phyloP scores from a whole-genome alignment of 129 eudicot genomes.

The Flaveria linearis region DNA sequence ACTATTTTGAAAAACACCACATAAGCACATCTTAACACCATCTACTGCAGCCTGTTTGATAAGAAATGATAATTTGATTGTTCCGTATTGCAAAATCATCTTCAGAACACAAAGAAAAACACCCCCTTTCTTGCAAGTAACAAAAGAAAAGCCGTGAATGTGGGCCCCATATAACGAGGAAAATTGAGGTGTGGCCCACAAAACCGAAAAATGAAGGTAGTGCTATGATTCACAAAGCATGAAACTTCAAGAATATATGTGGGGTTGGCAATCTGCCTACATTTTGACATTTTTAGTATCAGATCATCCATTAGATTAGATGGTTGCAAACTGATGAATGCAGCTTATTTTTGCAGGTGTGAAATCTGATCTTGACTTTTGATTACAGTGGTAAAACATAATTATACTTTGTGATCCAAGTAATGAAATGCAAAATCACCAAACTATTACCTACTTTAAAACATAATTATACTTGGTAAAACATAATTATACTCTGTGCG shows the following conservation, averaged over 20 bases:
- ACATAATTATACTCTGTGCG: not conserved
- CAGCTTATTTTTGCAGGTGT: not conserved
- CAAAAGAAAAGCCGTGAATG: not conserved
- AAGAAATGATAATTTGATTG: not conserved
- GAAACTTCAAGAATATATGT: not conserved
- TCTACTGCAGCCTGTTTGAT: not conserved
- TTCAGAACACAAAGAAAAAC: not conserved
- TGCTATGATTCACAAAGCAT: not conserved
- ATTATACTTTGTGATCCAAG: not conserved
- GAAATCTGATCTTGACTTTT: not conserved
- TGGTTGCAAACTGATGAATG: not conserved
- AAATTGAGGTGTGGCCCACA: not conserved
- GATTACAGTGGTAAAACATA: not conserved
- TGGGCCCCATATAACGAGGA: not conserved
- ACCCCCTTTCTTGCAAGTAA: constrained; percentile 9
- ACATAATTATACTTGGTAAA: too few species aligned
- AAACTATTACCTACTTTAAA: not conserved
- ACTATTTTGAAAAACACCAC: not conserved
- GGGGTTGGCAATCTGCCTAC: not conserved
- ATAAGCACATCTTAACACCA: not conserved
- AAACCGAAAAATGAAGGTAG: constrained; percentile 2
- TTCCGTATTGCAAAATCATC: not conserved
- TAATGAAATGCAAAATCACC: not conserved
- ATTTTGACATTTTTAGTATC: not conserved
- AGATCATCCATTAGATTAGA: not conserved